phyloP scores from a whole-genome alignment of 1,284 basidiomycete species.

The Ceratorhiza oryzae-sativae region DNA sequence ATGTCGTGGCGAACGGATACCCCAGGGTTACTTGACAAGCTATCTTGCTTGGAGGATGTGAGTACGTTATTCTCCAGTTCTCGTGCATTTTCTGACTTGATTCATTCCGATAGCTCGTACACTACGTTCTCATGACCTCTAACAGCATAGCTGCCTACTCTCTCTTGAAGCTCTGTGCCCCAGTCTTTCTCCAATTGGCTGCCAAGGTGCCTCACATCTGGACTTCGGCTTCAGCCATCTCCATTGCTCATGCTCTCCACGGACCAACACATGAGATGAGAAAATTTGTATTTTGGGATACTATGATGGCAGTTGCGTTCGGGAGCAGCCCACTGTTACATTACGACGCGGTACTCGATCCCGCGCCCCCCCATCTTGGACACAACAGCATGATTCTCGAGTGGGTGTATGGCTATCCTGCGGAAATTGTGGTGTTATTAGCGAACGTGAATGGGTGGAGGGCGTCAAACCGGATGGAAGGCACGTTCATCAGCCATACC shows the following conservation, averaged over 20 bases:
- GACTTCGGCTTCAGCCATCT: background rate
- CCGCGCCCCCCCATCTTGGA: background rate
- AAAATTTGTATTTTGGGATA: constrained; percentile 7
- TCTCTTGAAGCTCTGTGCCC: background rate
- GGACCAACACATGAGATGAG: background rate
- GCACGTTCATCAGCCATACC: background rate
- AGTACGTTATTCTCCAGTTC: background rate
- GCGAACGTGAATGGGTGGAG: constrained; percentile 16
- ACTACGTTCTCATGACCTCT: background rate
- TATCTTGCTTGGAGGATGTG: constrained; percentile 7
- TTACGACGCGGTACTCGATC: background rate
- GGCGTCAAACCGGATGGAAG: background rate
- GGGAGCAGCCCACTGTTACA: background rate
- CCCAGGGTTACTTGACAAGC: background rate
- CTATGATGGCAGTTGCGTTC: constrained; percentile 1
- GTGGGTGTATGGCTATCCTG: constrained; percentile 20
- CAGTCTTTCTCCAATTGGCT: constrained; percentile 8
- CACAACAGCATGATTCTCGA: background rate
- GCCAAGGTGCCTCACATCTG: background rate
- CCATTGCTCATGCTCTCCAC: background rate
- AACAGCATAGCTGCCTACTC: background rate
- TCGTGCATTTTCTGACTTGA: background rate
- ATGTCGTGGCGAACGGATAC: background rate
- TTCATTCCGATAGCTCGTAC: background rate
- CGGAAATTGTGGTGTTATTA: constrained; percentile 1